phyloP scores from a whole-genome alignment of 176 grass and related monocot genomes.

The Triticum turgidum region DNA sequence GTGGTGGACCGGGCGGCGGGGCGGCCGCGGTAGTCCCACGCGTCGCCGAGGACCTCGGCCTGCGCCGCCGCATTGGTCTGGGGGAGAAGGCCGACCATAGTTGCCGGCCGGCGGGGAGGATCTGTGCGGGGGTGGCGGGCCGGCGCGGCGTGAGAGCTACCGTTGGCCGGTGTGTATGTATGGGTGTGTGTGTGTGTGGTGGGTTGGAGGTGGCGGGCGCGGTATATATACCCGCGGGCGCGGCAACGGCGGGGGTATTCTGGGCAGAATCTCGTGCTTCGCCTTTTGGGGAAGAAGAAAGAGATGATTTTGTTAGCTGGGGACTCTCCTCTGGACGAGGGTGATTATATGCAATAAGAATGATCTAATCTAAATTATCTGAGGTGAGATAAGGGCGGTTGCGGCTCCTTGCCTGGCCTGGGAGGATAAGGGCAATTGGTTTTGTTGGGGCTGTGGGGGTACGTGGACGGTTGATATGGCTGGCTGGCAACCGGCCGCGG shows the following conservation, averaged over 20 bases:
- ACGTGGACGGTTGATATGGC: neutral
- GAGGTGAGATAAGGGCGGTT: neutral
- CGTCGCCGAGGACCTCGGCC: constrained; percentile 54
- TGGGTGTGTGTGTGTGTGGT: neutral
- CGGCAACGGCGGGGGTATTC: neutral
- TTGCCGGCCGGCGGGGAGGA: constrained; percentile 6
- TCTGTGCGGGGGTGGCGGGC: neutral
- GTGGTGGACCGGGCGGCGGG: constrained; percentile 55
- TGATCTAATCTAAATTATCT: neutral
- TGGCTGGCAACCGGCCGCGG: neutral
- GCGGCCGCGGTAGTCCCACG: constrained; percentile 76
- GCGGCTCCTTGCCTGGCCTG: neutral
- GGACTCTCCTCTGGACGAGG: neutral
- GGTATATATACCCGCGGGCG: constrained; percentile 34
- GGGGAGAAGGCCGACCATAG: constrained; percentile 56
- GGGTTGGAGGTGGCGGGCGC: neutral
- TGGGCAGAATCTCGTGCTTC: neutral
- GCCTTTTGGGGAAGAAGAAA: neutral
- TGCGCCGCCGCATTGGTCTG: constrained; percentile 46
- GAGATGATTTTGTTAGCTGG: neutral
- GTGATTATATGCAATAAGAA: neutral
- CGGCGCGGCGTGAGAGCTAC: neutral
- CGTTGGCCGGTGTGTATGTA: neutral
- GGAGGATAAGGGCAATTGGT: neutral
- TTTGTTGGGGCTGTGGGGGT: neutral